Evolutionary conservation across 305 asterid species (phyloP), one percentile per base, ranked within the genome.

Genomic region (Caryopteris hybrid): DNA sequence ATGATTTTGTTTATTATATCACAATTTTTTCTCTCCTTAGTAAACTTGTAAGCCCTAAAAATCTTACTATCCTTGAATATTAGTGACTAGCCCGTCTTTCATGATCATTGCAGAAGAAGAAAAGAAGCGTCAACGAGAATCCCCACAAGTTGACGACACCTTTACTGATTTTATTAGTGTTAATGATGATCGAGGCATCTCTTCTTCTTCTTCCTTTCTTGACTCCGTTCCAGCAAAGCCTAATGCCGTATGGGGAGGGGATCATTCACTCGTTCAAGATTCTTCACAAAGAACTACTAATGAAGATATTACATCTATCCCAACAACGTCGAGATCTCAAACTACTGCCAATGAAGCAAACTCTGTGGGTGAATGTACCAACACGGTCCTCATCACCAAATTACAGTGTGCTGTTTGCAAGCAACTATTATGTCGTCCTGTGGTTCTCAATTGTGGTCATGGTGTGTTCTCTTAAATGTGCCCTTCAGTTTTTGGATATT

Each of bases 361-460:
- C 39, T 47, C 36, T 61, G 4, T 18, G 39, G 68, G 47, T 22
- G 55, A 31, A 52, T 70, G 61, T 74, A 34, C 54, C 67, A 75
- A 70, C 56, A 78, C 27, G 60, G 65, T 76, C 74, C 78, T 66
- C 64, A 17, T 70, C 59, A 64, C 77, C 3, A 78, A 83, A 73
- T 66, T 89, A 16, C 73, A 68, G 10, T 89, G 96, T 66, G 75
- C 79, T 48, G 68, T 80, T 47, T 89, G 96, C 91, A 77, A 77
- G 73, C 83, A 78, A 47, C 76, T 89, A 66, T 66, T 89, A 57
- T 89, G 56, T 61, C 78, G 73, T 57, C 94, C 96, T 13, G 63
- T 86, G 33, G 96, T 85, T 77, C 94, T 89, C 36, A 86, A 89
- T 57, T 89, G 96, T 70, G 96, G 96, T 59, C 91, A 89, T 53